phyloP scores from a whole-genome alignment of 148 eudicot species.

The Oxyria digyna region DNA sequence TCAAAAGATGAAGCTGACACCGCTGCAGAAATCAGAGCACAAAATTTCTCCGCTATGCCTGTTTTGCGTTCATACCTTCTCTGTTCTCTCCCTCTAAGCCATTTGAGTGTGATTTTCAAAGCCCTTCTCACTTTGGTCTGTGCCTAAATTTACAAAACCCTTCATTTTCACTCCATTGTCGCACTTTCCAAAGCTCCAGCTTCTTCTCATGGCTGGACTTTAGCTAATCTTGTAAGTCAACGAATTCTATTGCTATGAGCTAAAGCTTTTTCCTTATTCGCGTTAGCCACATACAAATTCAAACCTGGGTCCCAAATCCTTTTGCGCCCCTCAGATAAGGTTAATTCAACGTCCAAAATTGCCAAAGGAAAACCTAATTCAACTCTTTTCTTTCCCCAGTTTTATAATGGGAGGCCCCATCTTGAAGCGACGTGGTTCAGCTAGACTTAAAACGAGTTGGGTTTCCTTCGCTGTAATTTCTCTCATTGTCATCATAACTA shows the following conservation, averaged over 20 bases:
- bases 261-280: neutral
- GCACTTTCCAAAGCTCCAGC: neutral
- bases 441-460: neutral
- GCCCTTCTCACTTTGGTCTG: neutral
- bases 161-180: neutral
- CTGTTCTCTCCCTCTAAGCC: neutral
- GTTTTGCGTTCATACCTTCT: neutral
- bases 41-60: neutral
- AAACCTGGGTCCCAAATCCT: neutral
- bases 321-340: neutral
- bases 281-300: neutral
- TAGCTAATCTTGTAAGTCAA: neutral
- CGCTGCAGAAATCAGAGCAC: neutral
- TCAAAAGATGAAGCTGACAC: neutral
- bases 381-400: neutral
- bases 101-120: neutral
- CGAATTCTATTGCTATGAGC: neutral
- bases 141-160: neutral
- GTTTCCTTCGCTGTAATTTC: slow-evolving; percentile 5
- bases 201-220: neutral
- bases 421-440: neutral
- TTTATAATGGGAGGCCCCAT: neutral
- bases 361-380: neutral
- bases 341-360: neutral
- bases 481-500: slow-evolving; percentile 1